Base-by-base conservation (phyloP, 371 early-diverging fungal genomes). In the Chytridium lagenaria region DNA sequence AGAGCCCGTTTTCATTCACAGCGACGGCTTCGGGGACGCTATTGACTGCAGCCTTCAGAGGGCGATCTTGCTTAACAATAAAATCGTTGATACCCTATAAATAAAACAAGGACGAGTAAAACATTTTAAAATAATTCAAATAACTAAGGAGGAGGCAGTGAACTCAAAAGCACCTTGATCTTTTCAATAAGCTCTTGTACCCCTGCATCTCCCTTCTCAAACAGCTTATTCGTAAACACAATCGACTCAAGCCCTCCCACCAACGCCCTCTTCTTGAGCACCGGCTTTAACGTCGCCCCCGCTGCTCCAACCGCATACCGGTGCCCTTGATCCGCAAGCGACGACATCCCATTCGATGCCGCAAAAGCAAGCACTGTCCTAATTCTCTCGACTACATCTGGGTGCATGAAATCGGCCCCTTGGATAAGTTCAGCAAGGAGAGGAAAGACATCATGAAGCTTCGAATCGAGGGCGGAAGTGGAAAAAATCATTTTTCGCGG, bases 261-360 rank as follows among this genome's bases (percentile, higher is more conserved):
- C 36, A 86, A 23, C 78, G 95, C 95, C 30, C 77, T 77, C 22
- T 77, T 75, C 68, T 79, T 77, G 77, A 84, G 82, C 1, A 89
- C 84, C 26, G 89, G 88, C 0, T 91, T 88, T 77, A 95, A 72
- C 1, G 39, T 52, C 12, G 87, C 89, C 15, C 93, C 91, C 72
- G 90, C 89, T 0, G 90, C 87, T 38, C 52, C 89, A 65, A 80
- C 85, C 0, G 97, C 98, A 80, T 89, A 95, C 0, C 84, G 77
- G 74, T 97, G 97, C 12, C 98, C 98, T 22, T 88, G 86, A 30
- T 90, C 87, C 5, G 93, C 94, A n/a, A 97, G 88, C 0, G 91
- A 88, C 78, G 93, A 94, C 39, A 89, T 91, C 77, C 92, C 81
- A 28, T 57, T 51, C 36, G 74, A 49, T 22, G 74, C 74, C 3